These are phyloP conservation scores for Trichoderma sp. DNA, from an alignment of 2,329 filamentous ascomycete genomes.

Conservation along the genomic window DNA sequence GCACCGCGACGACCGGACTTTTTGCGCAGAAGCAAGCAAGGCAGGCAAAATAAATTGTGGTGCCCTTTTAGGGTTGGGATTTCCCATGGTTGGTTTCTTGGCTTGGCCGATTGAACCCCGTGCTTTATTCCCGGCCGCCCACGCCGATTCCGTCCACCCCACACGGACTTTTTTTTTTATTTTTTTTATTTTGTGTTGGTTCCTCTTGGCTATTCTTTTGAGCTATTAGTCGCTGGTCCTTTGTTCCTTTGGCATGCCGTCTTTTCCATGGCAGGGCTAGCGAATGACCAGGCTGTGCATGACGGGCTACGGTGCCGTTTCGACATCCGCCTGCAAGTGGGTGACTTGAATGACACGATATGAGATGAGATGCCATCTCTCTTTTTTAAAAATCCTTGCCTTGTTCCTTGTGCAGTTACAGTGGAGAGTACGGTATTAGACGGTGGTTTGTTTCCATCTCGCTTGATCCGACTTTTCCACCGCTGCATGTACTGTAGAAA, in stretches of 20 bases:
- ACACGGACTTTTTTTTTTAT: not conserved
- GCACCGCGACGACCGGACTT: constrained; percentile 8
- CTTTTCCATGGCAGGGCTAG: constrained; percentile 7
- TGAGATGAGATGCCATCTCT: not conserved
- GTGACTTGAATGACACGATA: not conserved
- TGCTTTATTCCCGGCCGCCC: constrained; percentile 13
- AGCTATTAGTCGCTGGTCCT: not conserved
- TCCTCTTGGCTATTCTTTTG: not conserved
- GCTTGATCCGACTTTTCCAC: not conserved
- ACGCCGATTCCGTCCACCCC: constrained; percentile 10
- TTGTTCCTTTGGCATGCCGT: constrained; percentile 7
- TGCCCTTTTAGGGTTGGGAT: constrained; percentile 6
- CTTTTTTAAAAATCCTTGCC: not conserved
- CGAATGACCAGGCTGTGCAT: not conserved
- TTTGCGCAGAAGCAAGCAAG: not conserved
- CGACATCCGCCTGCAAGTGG: not conserved
- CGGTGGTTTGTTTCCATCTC: not conserved
- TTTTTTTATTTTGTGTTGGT: not conserved
- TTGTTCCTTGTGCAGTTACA: not conserved
- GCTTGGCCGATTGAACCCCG: constrained; percentile 3
- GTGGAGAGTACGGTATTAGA: not conserved
- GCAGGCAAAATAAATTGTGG: not conserved
- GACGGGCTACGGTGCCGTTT: not conserved
- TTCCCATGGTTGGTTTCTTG: not conserved
- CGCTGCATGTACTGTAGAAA: not conserved